A percentile compares a stretch with the other conserved stretches of the same genome.
These are phyloP conservation scores for Metarhizium guizhouense DNA, from an alignment of 2,329 filamentous ascomycete genomes.

Conservation along the genomic window DNA sequence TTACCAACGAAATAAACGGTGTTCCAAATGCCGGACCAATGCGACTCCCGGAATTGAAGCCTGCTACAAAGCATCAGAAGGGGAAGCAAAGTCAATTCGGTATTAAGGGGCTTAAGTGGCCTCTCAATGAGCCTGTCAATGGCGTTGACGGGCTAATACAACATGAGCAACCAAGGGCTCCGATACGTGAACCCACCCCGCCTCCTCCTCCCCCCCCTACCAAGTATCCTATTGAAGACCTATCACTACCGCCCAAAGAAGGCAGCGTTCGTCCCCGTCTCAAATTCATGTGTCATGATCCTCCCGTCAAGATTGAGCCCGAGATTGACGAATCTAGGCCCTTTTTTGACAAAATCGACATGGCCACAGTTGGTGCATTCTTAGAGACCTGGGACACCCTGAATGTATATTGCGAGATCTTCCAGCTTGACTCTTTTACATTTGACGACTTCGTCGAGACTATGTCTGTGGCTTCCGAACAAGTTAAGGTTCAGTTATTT, in stretches of 20 bases:
- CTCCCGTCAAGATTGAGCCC: conserved; percentile 40
- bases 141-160: conserved; percentile 25
- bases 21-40: conserved; percentile 35
- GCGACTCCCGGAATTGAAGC: conserved; percentile 64
- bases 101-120: conserved; percentile 36
- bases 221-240: conserved; percentile 93
- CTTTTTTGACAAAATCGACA: conserved; percentile 48
- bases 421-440: conserved; percentile 90
- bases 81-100: conserved; percentile 34
- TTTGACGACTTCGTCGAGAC: conserved; percentile 94
- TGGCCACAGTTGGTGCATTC: conserved; percentile 76
- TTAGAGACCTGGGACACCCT: conserved; percentile 94
- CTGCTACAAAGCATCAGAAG: conserved; percentile 62
- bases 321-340: conserved; percentile 8
- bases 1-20: conserved; percentile 34
- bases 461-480: conserved; percentile 66
- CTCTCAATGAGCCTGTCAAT: conserved; percentile 18
- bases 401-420: conserved; percentile 96
- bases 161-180: not conserved
- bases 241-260: conserved; percentile 66
- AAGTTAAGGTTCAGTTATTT: conserved; percentile 73
- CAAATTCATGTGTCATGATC: conserved; percentile 65
- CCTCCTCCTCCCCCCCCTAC: conserved; percentile 63
- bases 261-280: conserved; percentile 62
- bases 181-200: conserved; percentile 25